Percentiles rank a stretch among this genome's conserved stretches.
phyloP scores from a whole-genome alignment of 1,284 basidiomycete species.

The Ganoderma multipileum region DNA sequence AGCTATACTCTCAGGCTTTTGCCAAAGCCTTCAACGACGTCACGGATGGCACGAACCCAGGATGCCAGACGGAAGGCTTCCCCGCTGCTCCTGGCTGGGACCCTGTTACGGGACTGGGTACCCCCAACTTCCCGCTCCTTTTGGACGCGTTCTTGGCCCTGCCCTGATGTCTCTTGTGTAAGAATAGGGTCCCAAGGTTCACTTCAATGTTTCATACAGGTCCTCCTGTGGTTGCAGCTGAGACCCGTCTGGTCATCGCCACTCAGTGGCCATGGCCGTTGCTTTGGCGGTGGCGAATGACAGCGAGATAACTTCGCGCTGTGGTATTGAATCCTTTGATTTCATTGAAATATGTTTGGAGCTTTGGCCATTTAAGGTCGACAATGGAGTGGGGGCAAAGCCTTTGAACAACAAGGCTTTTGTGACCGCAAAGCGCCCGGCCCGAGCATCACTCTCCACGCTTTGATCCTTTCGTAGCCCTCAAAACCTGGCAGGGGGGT shows the following conservation, averaged over 20 bases:
- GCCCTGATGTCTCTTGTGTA: conserved; percentile 10
- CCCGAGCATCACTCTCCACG: neutral
- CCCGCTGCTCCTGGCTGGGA: conserved; percentile 44
- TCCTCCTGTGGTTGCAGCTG: neutral
- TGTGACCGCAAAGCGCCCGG: neutral
- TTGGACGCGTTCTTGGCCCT: conserved; percentile 16
- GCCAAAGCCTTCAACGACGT: conserved; percentile 51
- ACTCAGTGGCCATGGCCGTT: neutral
- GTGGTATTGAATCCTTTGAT: neutral
- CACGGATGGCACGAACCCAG: conserved; percentile 37
- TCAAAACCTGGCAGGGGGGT: neutral
- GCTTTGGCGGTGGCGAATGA: neutral
- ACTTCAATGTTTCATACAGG: neutral
- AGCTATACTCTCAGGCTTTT: conserved; percentile 40
- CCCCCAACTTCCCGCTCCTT: conserved; percentile 33
- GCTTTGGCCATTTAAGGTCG: neutral
- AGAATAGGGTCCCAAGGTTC: conserved; percentile 16
- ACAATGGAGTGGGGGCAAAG: neutral
- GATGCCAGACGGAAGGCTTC: conserved; percentile 35
- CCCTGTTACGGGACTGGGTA: conserved; percentile 43
- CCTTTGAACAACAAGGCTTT: conserved; percentile 4
- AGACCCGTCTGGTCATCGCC: neutral
- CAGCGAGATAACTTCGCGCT: neutral
- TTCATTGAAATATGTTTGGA: neutral
- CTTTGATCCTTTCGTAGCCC: neutral